These are phyloP conservation scores for Hypoxylon sp. DNA, from an alignment of 2,329 filamentous ascomycete species.

Conservation along the genomic window DNA sequence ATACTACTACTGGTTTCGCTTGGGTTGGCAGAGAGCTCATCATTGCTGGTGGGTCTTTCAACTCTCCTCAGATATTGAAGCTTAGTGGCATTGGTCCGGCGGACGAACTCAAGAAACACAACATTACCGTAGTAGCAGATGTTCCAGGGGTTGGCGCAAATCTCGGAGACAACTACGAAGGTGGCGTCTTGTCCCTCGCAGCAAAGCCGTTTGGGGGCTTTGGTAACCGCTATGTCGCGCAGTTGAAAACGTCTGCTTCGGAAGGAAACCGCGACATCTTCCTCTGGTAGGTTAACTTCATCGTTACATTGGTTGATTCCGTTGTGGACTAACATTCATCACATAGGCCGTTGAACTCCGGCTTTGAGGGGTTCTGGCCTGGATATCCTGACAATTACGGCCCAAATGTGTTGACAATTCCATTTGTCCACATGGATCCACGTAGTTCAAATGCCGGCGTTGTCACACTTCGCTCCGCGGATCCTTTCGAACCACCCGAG, in stretches of 20 bases:
- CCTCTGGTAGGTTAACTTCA: conserved; percentile 29
- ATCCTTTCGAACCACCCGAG: conserved; percentile 74
- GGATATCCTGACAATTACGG: conserved; percentile 40
- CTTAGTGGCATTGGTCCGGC: conserved; percentile 61
- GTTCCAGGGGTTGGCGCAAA: conserved; percentile 59
- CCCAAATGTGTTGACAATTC: conserved; percentile 49
- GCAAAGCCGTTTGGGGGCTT: conserved; percentile 36
- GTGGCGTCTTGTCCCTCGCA: conserved; percentile 56
- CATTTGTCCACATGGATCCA: conserved; percentile 69
- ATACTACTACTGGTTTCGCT: conserved; percentile 55
- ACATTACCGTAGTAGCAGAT: conserved; percentile 62
- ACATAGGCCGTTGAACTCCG: conserved; percentile 33
- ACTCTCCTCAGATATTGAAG: conserved; percentile 67
- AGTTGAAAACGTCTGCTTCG: conserved; percentile 46
- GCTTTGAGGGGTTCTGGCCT: conserved; percentile 47
- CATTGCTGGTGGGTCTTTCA: conserved; percentile 66
- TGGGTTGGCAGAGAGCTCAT: conserved; percentile 61
- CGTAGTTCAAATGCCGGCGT: conserved; percentile 69
- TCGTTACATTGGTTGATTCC: no score
- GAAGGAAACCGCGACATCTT: conserved; percentile 39
- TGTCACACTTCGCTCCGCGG: conserved; percentile 71
- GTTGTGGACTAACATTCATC: neutral
- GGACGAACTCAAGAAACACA: conserved; percentile 55
- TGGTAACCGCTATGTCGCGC: conserved; percentile 38
- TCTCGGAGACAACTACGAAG: conserved; percentile 66